Percentiles rank a stretch among this genome's conserved stretches.
Conservation (phyloP, 306 rosid species). For the Citrullus amarus region DNA sequence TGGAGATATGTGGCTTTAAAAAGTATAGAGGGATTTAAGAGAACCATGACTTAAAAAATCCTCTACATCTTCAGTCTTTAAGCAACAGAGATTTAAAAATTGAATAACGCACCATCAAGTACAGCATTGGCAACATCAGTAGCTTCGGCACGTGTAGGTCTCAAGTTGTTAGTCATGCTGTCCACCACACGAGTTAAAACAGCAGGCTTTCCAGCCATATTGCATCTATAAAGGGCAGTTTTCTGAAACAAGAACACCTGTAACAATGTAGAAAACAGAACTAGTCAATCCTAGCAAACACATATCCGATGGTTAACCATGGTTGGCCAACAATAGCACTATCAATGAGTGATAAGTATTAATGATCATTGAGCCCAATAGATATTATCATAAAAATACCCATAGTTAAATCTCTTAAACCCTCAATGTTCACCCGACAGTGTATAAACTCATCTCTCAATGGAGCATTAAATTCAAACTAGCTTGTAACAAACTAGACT, state of each 20-base stretch:
- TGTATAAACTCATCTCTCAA: neutral
- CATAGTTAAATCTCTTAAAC: neutral
- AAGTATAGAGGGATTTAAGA: neutral
- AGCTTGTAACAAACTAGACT: neutral
- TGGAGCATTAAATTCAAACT: neutral
- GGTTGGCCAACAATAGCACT: neutral
- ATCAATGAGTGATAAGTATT: neutral
- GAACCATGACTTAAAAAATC: neutral
- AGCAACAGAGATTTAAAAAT: neutral
- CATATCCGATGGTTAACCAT: neutral
- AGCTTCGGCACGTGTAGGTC: slow-evolving; percentile 99
- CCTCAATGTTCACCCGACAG: neutral
- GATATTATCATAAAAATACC: neutral
- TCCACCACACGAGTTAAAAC: slow-evolving; percentile 98
- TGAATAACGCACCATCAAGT: slow-evolving; percentile 55
- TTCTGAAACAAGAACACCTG: slow-evolving; percentile 96
- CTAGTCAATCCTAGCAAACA: neutral
- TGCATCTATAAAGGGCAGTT: slow-evolving; percentile 90
- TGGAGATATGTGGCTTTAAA: neutral
- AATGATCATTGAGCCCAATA: neutral
- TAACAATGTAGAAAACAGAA: slow-evolving; percentile 10
- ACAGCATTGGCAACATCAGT: slow-evolving; percentile 99
- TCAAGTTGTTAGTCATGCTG: slow-evolving; percentile 92
- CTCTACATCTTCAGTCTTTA: neutral
- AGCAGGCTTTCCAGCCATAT: slow-evolving; percentile 99